phyloP scores from a whole-genome alignment of 768 basidiomycete genomes.

The Hygrophorus russula region DNA sequence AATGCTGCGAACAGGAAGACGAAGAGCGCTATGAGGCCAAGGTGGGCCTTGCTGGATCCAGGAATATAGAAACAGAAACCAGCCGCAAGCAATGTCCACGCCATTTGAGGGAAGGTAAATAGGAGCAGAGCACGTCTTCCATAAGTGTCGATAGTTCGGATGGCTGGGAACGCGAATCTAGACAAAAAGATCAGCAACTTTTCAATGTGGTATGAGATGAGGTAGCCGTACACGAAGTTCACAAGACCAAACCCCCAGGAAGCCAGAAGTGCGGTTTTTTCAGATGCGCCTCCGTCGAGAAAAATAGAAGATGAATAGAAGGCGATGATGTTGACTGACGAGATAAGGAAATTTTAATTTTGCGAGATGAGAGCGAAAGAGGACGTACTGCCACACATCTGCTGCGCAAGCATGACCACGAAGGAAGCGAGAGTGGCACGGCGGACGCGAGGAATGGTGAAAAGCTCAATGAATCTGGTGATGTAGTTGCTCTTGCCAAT shows the following conservation, averaged over 20 bases:
- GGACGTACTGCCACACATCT: slow-evolving; percentile 34
- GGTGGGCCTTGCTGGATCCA: slow-evolving; percentile 19
- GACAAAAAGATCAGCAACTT: too few species aligned
- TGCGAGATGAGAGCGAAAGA: not conserved
- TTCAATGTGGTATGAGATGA: too few species aligned
- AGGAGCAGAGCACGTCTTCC: slow-evolving; percentile 70
- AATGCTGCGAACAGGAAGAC: slow-evolving; percentile 28
- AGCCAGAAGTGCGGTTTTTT: slow-evolving; percentile 46
- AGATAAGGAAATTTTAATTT: not conserved
- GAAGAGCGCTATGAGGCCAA: slow-evolving; percentile 28
- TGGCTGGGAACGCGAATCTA: slow-evolving; percentile 50
- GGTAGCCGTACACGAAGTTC: not conserved
- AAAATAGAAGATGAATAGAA: slow-evolving; percentile 82
- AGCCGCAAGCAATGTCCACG: slow-evolving; percentile 60
- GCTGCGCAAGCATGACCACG: slow-evolving; percentile 62
- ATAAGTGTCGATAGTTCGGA: slow-evolving; percentile 63
- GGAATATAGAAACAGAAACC: slow-evolving; percentile 60
- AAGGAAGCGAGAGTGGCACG: slow-evolving; percentile 40
- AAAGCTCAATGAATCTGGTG: slow-evolving; percentile 50
- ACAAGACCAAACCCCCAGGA: slow-evolving; percentile 56
- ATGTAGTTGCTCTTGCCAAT: slow-evolving; percentile 36
- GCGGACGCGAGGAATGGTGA: slow-evolving; percentile 56
- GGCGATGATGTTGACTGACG: slow-evolving; percentile 63
- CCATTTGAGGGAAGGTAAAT: slow-evolving; percentile 77
- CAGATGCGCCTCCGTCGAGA: slow-evolving; percentile 39